Conservation (phyloP, 441 rosid genomes). For the Pelargonium citronellum region DNA sequence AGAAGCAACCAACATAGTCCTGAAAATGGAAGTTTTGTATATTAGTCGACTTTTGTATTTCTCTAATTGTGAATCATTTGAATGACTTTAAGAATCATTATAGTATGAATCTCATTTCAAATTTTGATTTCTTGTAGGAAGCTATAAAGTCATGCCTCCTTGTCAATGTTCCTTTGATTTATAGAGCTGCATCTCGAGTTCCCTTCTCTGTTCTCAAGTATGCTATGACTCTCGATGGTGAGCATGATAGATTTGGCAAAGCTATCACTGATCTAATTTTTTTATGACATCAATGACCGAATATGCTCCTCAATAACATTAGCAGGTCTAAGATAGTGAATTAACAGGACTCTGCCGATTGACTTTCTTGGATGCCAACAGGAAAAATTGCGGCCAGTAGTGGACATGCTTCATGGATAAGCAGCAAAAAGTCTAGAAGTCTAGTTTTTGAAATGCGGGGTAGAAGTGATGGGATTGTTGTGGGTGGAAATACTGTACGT, state of each 20-base stretch:
- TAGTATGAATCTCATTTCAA: neutral
- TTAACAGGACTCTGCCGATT: conserved; percentile 2
- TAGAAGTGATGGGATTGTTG: conserved; percentile 76
- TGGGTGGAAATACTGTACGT: conserved; percentile 87
- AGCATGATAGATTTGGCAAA: conserved; percentile 20
- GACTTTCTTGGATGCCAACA: conserved; percentile 27
- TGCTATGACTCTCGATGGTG: conserved; percentile 96
- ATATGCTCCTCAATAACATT: neutral
- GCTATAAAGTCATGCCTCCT: conserved; percentile 72
- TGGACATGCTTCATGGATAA: conserved; percentile 95
- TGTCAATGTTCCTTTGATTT: conserved; percentile 80
- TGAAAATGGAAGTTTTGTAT: neutral
- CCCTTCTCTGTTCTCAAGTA: conserved; percentile 88
- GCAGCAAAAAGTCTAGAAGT: conserved; percentile 67
- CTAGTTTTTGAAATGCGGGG: conserved; percentile 81
- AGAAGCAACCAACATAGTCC: neutral
- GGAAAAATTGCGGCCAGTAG: conserved; percentile 87
- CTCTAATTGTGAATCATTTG: too few species aligned
- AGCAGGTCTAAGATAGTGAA: neutral
- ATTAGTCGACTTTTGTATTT: neutral
- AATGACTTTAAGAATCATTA: too few species aligned
- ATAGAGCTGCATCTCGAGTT: conserved; percentile 70
- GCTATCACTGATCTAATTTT: neutral
- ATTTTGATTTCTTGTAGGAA: conserved; percentile 38
- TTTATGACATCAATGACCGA: neutral